phyloP scores from a whole-genome alignment of 345 rosid species.

The Limnanthes douglasii region DNA sequence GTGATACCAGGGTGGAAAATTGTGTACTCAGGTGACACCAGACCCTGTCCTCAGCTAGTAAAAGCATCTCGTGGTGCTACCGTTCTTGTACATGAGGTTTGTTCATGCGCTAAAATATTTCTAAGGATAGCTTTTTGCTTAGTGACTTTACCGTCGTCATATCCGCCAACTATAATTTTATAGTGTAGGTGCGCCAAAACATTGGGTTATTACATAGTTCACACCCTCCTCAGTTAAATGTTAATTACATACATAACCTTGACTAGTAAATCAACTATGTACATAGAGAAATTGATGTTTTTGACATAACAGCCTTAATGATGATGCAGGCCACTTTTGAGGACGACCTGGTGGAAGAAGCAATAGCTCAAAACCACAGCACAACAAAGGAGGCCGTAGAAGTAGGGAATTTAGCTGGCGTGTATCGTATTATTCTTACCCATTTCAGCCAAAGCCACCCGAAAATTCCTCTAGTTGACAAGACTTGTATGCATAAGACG shows the following conservation, averaged over 20 bases:
- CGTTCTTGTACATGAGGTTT: slow-evolving; percentile 88
- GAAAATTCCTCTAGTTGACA: slow-evolving; percentile 71
- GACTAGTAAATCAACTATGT: too few species aligned
- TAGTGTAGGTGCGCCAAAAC: too few species aligned
- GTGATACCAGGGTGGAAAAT: slow-evolving; percentile 85
- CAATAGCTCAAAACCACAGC: slow-evolving; percentile 85
- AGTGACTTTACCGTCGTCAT: too few species aligned
- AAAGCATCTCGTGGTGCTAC: slow-evolving; percentile 77
- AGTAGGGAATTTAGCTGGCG: slow-evolving; percentile 48
- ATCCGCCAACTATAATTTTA: too few species aligned
- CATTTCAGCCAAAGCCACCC: slow-evolving; percentile 99
- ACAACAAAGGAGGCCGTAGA: slow-evolving; percentile 89
- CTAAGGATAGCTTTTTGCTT: too few species aligned
- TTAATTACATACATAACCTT: too few species aligned
- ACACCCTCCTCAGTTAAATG: too few species aligned
- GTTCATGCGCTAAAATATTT: too few species aligned
- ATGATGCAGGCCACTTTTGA: slow-evolving; percentile 95
- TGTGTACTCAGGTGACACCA: slow-evolving; percentile 91
- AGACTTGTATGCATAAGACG: slow-evolving; percentile 68
- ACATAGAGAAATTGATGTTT: too few species aligned
- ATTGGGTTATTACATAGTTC: too few species aligned
- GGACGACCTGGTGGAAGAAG: slow-evolving; percentile 80
- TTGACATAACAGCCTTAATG: too few species aligned
- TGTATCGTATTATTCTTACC: slow-evolving; percentile 65
- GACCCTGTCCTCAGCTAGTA: slow-evolving; percentile 65